These are phyloP conservation scores for grape (Vitis vinifera) DNA, from an alignment of 164 flowering plant species.

Conservation along the genomic window DNA sequence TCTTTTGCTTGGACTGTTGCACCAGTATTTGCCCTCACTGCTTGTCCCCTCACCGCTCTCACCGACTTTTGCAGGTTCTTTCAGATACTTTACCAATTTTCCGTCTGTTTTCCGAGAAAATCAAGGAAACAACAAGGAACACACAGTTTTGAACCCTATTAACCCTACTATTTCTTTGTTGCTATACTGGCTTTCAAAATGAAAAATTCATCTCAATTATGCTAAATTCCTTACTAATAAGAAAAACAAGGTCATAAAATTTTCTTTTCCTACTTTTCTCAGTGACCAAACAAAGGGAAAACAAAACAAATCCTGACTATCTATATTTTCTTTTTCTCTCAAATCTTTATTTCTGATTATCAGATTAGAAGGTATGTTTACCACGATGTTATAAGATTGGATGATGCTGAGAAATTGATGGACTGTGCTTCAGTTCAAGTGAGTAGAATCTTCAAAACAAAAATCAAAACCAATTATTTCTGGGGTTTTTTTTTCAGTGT, in stretches of 20 bases:
- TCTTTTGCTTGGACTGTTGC: constrained; percentile 84
- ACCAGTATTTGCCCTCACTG: constrained; percentile 78
- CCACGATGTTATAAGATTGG: constrained; percentile 76
- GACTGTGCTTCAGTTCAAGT: constrained; percentile 81
- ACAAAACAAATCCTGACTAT: no score
- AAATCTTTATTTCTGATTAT: background rate
- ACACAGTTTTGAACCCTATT: no score
- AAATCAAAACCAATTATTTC: background rate
- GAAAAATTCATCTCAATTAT: no score
- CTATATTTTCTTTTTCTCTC: background rate
- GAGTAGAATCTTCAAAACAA: constrained; percentile 7
- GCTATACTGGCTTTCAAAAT: no score
- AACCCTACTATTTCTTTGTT: no score
- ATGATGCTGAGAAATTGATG: constrained; percentile 65
- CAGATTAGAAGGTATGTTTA: constrained; percentile 90
- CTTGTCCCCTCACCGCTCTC: constrained; percentile 61
- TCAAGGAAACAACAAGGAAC: no score
- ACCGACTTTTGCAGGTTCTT: constrained; percentile 70
- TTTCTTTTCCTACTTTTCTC: background rate
- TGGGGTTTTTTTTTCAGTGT: background rate
- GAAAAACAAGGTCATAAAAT: background rate
- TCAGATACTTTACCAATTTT: no score
- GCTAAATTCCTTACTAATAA: no score
- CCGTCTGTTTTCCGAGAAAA: no score
- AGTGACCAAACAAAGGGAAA: background rate